Conservation (phyloP, 1,139 yeast species). For the Magnusiomyces tetraspermus region DNA sequence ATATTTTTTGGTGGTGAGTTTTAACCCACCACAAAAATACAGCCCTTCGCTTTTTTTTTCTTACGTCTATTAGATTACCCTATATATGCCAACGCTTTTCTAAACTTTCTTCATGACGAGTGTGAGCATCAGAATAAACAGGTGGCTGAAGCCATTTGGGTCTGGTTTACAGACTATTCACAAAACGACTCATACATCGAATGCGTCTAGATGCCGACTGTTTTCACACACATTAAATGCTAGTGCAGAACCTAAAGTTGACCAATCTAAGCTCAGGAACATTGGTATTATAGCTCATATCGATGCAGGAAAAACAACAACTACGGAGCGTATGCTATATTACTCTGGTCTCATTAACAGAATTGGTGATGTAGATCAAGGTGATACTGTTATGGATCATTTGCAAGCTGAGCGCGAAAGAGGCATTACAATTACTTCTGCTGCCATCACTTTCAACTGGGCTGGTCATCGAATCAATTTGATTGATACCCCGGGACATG, state of each 20-base stretch:
- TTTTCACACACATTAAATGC: constrained; percentile 2
- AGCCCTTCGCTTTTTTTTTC: neutral
- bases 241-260: neutral
- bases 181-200: neutral
- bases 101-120: neutral
- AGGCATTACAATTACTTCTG: constrained; percentile 94
- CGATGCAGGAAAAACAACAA: constrained; percentile 83
- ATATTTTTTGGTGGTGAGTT: neutral
- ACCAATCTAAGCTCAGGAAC: constrained; percentile 40
- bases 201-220: neutral
- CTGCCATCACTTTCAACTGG: constrained; percentile 93
- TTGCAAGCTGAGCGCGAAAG: constrained; percentile 83
- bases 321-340: constrained; percentile 84
- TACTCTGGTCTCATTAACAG: constrained; percentile 72
- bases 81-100: neutral
- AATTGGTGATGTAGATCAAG: constrained; percentile 92
- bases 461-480: constrained; percentile 63
- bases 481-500: constrained; percentile 98
- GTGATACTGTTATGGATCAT: constrained; percentile 93
- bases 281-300: constrained; percentile 81
- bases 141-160: neutral
- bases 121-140: neutral
- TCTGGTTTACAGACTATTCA: neutral
- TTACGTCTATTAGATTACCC: neutral
- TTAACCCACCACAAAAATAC: neutral